These are phyloP conservation scores for Skeletonema menzelii DNA, from an alignment of 108 stramenopile genomes.

Conservation along the genomic window DNA sequence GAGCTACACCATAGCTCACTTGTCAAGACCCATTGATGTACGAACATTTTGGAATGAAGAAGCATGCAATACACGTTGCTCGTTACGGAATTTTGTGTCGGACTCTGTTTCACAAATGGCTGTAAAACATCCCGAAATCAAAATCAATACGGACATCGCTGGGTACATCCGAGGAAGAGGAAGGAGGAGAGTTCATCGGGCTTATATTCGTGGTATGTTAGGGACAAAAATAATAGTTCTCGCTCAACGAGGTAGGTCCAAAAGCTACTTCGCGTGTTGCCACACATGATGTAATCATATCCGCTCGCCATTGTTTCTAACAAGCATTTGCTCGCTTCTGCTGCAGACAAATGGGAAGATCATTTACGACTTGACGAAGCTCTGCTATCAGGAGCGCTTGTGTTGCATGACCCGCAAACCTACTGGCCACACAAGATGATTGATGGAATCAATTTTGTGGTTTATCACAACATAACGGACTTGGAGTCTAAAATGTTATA, in stretches of 20 bases:
- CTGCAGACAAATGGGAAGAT: conserved; percentile 68
- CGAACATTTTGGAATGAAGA: conserved; percentile 2
- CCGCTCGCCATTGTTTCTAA: neutral
- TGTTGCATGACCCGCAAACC: conserved; percentile 58
- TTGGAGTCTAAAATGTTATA: conserved; percentile 26
- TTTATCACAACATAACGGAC: conserved; percentile 41
- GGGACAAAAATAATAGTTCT: conserved; percentile 62
- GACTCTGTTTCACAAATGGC: neutral
- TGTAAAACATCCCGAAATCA: neutral
- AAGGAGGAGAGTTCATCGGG: conserved; percentile 5
- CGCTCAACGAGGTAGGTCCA: conserved; percentile 5
- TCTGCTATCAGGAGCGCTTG: conserved; percentile 61
- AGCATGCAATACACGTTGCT: conserved; percentile 1
- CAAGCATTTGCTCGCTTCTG: neutral
- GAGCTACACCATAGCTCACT: neutral
- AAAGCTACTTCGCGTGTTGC: neutral
- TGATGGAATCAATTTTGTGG: conserved; percentile 41
- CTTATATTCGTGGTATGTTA: conserved; percentile 42
- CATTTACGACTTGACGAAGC: conserved; percentile 65
- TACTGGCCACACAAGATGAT: conserved; percentile 39
- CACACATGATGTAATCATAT: too few species aligned
- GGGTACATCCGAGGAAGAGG: conserved; percentile 7
- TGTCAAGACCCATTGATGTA: neutral
- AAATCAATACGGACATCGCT: neutral
- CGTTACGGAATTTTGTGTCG: neutral